These are phyloP conservation scores for Chrysanthemum lavandulifolium DNA, from an alignment of 129 eudicot species.

Conservation along the genomic window DNA sequence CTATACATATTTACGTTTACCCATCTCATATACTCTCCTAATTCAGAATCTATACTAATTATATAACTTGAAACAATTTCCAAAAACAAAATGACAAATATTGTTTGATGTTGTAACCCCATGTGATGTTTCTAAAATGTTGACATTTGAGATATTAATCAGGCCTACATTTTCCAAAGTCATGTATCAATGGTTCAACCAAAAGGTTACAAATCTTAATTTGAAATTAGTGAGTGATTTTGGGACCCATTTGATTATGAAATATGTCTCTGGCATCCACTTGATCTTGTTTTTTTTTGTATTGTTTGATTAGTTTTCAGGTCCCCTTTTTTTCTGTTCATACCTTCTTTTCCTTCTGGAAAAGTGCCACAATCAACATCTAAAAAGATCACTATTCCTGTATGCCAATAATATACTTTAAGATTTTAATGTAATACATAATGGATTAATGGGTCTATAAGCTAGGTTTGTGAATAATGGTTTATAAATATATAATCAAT, in stretches of 20 bases:
- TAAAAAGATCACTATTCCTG: slow-evolving; percentile 20
- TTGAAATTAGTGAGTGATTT: slow-evolving; percentile 29
- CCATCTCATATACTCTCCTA: neutral
- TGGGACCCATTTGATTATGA: slow-evolving; percentile 34
- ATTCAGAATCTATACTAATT: neutral
- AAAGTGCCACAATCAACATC: slow-evolving; percentile 27
- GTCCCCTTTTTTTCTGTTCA: slow-evolving; percentile 28
- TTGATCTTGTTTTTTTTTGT: slow-evolving; percentile 26
- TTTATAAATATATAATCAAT: neutral
- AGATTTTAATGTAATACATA: neutral
- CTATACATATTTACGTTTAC: neutral
- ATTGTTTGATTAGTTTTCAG: slow-evolving; percentile 27
- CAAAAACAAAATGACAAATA: slow-evolving; percentile 20
- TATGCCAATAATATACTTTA: neutral
- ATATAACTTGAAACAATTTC: neutral
- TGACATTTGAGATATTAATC: slow-evolving; percentile 21
- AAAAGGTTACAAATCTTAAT: slow-evolving; percentile 24
- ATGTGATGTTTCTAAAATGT: slow-evolving; percentile 21
- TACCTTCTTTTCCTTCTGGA: slow-evolving; percentile 35
- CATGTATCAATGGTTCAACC: slow-evolving; percentile 23
- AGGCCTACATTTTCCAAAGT: slow-evolving; percentile 30
- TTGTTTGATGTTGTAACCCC: slow-evolving; percentile 9
- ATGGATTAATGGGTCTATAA: neutral
- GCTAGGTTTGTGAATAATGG: neutral
- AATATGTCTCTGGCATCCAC: slow-evolving; percentile 37